A percentile compares a stretch with the other conserved stretches of the same genome.
Conservation (phyloP, 441 rosid genomes). For the Erodium trifolium region DNA sequence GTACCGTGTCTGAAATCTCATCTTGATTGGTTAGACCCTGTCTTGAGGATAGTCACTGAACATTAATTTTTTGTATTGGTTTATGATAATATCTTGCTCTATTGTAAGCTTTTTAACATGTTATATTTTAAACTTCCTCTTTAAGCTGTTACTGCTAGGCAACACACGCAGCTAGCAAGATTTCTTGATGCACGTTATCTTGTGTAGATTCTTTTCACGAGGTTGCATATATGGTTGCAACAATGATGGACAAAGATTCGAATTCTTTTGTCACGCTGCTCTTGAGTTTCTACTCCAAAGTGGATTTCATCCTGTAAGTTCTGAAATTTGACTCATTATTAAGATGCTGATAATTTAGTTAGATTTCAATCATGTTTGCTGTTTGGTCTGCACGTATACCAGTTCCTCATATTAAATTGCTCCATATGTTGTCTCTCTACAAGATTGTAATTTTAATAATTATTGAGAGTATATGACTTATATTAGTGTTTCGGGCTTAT, state of each 20-base stretch:
- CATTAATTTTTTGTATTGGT: background rate
- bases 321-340: constrained; percentile 10
- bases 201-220: constrained; percentile 51
- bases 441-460: background rate
- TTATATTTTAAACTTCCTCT: background rate
- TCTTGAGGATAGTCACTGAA: background rate
- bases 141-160: background rate
- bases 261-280: constrained; percentile 93
- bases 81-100: background rate
- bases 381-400: background rate
- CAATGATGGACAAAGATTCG: constrained; percentile 82
- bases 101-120: background rate
- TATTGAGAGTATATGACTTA: background rate
- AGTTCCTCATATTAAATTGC: background rate
- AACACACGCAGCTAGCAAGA: background rate
- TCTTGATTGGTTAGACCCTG: background rate
- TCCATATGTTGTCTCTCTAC: background rate
- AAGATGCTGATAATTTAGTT: constrained; percentile 8
- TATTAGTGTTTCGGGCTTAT: background rate
- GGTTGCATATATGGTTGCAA: constrained; percentile 76
- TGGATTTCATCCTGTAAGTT: constrained; percentile 83
- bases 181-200: constrained; percentile 16
- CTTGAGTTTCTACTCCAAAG: constrained; percentile 84
- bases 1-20: background rate
- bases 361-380: background rate